Conservation (phyloP, 2,329 filamentous ascomycete genomes). For the Leptodontidium sp. region DNA sequence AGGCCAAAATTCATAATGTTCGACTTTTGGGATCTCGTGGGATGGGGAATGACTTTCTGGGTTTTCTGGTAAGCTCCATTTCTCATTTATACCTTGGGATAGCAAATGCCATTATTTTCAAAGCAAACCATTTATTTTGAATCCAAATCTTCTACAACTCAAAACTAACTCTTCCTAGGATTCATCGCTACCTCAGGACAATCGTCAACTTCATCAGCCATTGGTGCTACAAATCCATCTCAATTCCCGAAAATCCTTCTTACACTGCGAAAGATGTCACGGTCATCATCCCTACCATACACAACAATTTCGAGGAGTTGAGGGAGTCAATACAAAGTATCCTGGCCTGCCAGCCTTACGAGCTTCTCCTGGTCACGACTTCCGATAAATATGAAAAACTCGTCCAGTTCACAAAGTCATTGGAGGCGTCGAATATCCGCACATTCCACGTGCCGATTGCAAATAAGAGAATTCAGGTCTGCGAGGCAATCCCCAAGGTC, state of each 20-base stretch:
- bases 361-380: constrained; percentile 88
- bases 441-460: constrained; percentile 83
- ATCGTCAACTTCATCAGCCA: constrained; percentile 87
- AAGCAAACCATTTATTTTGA: not conserved
- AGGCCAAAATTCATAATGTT: constrained; percentile 1
- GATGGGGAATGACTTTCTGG: constrained; percentile 34
- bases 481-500: constrained; percentile 86
- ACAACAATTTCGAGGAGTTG: constrained; percentile 85
- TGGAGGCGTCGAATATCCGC: constrained; percentile 68
- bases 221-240: constrained; percentile 86
- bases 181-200: constrained; percentile 87
- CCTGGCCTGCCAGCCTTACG: constrained; percentile 71
- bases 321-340: constrained; percentile 82
- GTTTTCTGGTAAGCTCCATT: constrained; percentile 39
- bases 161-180: constrained; percentile 56
- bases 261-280: constrained; percentile 79
- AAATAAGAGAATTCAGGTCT: constrained; percentile 95
- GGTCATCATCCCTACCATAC: constrained; percentile 92
- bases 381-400: constrained; percentile 78
- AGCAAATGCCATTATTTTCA: not conserved
- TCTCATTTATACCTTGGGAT: not conserved
- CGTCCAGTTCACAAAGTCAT: constrained; percentile 69
- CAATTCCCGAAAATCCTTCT: constrained; percentile 80
- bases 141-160: not conserved
- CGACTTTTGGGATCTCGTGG: not conserved